phyloP scores from a whole-genome alignment of 805 yeast genomes.

The Saturnispora hagleri region DNA sequence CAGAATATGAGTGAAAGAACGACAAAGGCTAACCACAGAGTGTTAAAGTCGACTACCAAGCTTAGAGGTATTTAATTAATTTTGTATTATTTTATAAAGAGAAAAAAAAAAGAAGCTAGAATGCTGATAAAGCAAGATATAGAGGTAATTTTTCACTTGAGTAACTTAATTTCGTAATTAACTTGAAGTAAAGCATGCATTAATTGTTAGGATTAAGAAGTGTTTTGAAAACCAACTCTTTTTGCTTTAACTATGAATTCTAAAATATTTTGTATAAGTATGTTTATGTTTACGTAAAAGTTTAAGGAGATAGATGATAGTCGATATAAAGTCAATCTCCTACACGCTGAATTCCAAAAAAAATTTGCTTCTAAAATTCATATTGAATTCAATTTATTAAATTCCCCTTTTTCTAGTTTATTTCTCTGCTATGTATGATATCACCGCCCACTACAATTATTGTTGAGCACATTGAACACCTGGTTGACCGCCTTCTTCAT shows the following conservation, averaged over 20 bases:
- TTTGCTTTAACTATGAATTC: neutral
- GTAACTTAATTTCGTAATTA: neutral
- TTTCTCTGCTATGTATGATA: neutral
- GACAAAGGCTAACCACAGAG: constrained; percentile 73
- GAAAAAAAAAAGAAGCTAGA: neutral
- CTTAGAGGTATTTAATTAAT: constrained; percentile 23
- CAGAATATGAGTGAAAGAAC: constrained; percentile 75
- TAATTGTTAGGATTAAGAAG: neutral
- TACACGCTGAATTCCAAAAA: neutral
- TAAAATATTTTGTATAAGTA: neutral
- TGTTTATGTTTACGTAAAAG: neutral
- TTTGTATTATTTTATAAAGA: neutral
- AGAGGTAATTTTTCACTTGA: neutral
- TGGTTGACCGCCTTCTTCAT: constrained; percentile 49
- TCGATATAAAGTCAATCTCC: neutral
- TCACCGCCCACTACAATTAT: constrained; percentile 28
- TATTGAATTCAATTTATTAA: neutral
- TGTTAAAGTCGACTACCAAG: constrained; percentile 30
- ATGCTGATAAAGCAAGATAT: neutral
- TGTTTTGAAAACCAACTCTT: neutral
- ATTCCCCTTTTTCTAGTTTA: neutral
- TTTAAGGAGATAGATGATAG: neutral
- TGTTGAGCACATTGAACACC: constrained; percentile 95
- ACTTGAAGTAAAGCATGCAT: neutral
- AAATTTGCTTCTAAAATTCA: neutral